These are phyloP conservation scores for Musa troglodytarum DNA, from an alignment of 176 grass and related monocot species.

Conservation along the genomic window DNA sequence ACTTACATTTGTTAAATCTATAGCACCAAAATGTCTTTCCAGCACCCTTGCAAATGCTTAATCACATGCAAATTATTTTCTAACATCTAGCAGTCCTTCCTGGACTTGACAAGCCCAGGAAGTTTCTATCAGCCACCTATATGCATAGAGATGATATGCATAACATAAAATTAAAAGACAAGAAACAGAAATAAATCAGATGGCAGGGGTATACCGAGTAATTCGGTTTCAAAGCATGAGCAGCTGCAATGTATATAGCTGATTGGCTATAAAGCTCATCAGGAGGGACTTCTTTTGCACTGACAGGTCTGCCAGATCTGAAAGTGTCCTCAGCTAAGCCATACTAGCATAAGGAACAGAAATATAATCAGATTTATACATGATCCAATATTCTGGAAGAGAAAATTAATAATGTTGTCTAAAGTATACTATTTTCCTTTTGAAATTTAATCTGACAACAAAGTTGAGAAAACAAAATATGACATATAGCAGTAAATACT, in stretches of 20 bases:
- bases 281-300: slow-evolving; percentile 51
- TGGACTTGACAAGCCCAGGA: background rate
- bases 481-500: slow-evolving; percentile 16
- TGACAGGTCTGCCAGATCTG: slow-evolving; percentile 55
- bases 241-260: slow-evolving; percentile 98
- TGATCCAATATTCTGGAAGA: background rate
- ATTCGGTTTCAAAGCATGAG: slow-evolving; percentile 89
- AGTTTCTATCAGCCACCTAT: background rate
- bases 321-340: slow-evolving; percentile 98
- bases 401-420: background rate
- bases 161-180: background rate
- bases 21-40: background rate
- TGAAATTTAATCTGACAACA: background rate
- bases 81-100: background rate
- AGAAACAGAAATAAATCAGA: slow-evolving; percentile 11
- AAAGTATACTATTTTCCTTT: background rate
- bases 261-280: slow-evolving; percentile 93
- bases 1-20: background rate
- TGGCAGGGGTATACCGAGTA: slow-evolving; percentile 48
- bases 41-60: background rate
- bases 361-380: background rate
- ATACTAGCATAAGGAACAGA: slow-evolving; percentile 45
- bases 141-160: background rate
- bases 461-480: slow-evolving; percentile 14
- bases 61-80: background rate